Evolutionary conservation across 2,329 filamentous ascomycete genomes (phyloP).

Genomic region (Venturia asperata): DNA sequence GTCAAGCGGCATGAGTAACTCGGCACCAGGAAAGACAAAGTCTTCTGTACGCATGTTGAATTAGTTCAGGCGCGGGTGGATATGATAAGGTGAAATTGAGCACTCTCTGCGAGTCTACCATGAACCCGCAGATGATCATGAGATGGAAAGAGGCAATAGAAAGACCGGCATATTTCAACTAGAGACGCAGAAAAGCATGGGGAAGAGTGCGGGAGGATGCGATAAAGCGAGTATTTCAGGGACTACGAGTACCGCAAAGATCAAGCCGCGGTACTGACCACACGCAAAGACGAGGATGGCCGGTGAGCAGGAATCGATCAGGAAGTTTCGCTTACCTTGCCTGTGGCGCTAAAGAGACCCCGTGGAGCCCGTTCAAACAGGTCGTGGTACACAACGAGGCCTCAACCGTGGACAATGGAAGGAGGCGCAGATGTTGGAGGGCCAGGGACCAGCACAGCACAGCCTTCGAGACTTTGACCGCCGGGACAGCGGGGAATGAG

Average conservation of each 20-base stretch:
- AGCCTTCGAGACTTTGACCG: slow-evolving; percentile 10
- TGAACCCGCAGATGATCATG: neutral
- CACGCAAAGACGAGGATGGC: neutral
- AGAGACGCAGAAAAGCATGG: neutral
- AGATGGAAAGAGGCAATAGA: neutral
- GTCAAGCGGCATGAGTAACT: slow-evolving; percentile 40
- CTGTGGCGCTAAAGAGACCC: neutral
- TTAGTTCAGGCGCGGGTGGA: neutral
- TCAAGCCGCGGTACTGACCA: neutral
- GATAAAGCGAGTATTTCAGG: neutral
- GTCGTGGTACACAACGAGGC: slow-evolving; percentile 1
- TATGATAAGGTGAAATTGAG: neutral
- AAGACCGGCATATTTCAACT: neutral
- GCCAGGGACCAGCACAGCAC: slow-evolving; percentile 3
- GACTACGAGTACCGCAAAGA: neutral
- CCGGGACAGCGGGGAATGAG: neutral
- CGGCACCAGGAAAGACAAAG: slow-evolving; percentile 22
- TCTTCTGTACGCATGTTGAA: slow-evolving; percentile 20
- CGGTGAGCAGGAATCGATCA: neutral
- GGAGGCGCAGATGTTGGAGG: neutral
- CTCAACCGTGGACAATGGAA: neutral
- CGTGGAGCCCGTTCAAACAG: neutral
- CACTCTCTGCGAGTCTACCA: neutral
- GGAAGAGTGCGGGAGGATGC: neutral
- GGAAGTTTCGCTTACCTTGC: slow-evolving; percentile 1